Evolutionary conservation across 169 alveolate genomes (phyloP).

Genomic region (Miamiensis avidus): DNA sequence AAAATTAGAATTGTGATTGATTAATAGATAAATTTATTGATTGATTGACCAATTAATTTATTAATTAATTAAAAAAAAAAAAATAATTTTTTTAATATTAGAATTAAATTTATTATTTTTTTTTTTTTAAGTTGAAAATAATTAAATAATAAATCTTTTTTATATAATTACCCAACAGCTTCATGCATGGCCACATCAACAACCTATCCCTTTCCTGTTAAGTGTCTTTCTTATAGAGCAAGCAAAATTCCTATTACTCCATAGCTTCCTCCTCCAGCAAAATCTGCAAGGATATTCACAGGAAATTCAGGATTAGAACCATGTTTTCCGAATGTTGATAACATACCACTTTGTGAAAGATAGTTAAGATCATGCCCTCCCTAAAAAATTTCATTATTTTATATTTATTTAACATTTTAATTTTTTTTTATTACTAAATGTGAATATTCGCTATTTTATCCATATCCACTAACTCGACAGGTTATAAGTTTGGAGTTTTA

Average conservation of each 20-base stretch:
- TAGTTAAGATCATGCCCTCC: slow-evolving; percentile 74
- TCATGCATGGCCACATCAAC: slow-evolving; percentile 36
- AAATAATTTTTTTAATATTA: too few species aligned
- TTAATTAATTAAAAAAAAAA: too few species aligned
- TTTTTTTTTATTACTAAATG: neutral
- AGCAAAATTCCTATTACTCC: slow-evolving; percentile 35
- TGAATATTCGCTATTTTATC: slow-evolving; percentile 27
- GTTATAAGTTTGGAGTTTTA: slow-evolving; percentile 33
- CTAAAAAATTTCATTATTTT: neutral
- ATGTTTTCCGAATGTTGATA: slow-evolving; percentile 18
- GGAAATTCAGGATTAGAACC: slow-evolving; percentile 28
- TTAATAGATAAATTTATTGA: too few species aligned
- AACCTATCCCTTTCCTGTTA: slow-evolving; percentile 32
- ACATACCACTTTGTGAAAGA: slow-evolving; percentile 52
- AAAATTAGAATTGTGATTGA: too few species aligned
- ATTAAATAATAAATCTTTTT: neutral
- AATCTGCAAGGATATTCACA: slow-evolving; percentile 30
- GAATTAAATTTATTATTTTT: neutral
- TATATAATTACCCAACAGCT: neutral
- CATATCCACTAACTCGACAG: slow-evolving; percentile 57
- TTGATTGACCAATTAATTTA: too few species aligned
- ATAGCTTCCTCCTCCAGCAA: slow-evolving; percentile 44
- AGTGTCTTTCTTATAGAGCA: slow-evolving; percentile 24
- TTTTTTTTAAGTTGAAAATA: slow-evolving; percentile 20
- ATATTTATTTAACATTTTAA: too few species aligned